Base-by-base conservation (phyloP, 2,329 filamentous ascomycete species). In the Claviceps sorghi region DNA sequence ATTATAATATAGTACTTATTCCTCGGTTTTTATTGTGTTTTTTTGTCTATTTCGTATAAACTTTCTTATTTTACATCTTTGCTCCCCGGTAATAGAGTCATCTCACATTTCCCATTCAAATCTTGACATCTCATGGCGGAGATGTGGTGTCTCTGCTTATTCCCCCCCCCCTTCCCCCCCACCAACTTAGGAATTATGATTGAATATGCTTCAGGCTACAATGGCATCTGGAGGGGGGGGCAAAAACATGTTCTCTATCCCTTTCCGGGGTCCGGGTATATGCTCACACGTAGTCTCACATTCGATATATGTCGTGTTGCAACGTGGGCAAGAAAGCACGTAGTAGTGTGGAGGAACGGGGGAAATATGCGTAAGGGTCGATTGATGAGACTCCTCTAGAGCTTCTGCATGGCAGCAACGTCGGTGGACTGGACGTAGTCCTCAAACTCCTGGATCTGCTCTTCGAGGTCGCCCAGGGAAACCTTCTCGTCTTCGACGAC, bases 401-500 rank as follows among this genome's bases (percentile, higher is more conserved):
- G 76, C 79, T 94, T 94, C 79, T 88, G 83, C 88, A 94, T 94
- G 69, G 88, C 87, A 72, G 75, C 84, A 66, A 96, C 70, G 71
- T 97, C 93, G 63, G 85, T 83, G 62, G 89, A 95, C 82, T 98
- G 93, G 67, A 98, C 89, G 71, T 88, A 85, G 70, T 98, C 93
- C 77, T 97, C 93, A 64, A 90, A 80, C 61, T 80, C 87, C 66
- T 68, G 58, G 64, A 97, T 94, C 76, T 86, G 65, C 68, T 88
- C 82, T 79, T 95, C 82, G 61, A 98, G 83, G 58, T 96, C 91
- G 62, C 84, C 80, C 59, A 87, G 70, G 60, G 87, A 90, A 67
- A 98, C 72, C 82, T 96, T 96, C 61, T 97, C 91, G 69, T 98
- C 93, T 79, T 97, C 93, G 59, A 97, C 77, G 63, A 97, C 89